Percentiles rank a stretch among this genome's conserved stretches.
These are phyloP conservation scores for Colletotrichum somersetense DNA, from an alignment of 2,329 filamentous ascomycete genomes.

Conservation along the genomic window DNA sequence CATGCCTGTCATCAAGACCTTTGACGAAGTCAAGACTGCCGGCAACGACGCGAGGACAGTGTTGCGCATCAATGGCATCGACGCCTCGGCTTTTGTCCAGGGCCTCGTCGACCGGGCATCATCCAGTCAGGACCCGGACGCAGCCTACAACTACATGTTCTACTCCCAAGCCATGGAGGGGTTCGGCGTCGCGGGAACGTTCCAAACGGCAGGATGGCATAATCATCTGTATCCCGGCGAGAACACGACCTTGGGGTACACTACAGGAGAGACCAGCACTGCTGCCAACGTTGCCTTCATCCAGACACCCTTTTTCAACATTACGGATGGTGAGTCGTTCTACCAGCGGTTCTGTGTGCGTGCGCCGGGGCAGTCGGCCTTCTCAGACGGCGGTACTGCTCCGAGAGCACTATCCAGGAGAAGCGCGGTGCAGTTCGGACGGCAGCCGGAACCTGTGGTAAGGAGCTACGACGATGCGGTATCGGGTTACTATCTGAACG, in stretches of 20 bases:
- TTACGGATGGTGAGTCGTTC: conserved; percentile 50
- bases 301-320: conserved; percentile 46
- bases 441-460: conserved; percentile 48
- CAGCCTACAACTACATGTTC: conserved; percentile 56
- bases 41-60: conserved; percentile 41
- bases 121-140: conserved; percentile 45
- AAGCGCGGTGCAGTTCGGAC: not conserved
- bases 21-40: conserved; percentile 49
- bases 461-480: conserved; percentile 45
- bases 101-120: conserved; percentile 40
- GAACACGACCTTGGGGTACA: conserved; percentile 44
- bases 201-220: conserved; percentile 47
- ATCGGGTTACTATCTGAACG: conserved; percentile 51
- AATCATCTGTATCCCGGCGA: conserved; percentile 47
- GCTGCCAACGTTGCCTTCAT: conserved; percentile 50
- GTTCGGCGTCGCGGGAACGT: conserved; percentile 46
- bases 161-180: conserved; percentile 45
- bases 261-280: conserved; percentile 50
- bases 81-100: conserved; percentile 44
- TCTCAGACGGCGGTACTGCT: not conserved
- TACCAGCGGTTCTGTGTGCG: conserved; percentile 50
- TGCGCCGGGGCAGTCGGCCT: conserved; percentile 31
- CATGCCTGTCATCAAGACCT: conserved; percentile 62
- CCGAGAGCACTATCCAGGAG: conserved; percentile 11
- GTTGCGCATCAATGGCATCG: conserved; percentile 46